These are phyloP conservation scores for Teunomyces tritomae DNA, from an alignment of 805 yeast species.

Conservation along the genomic window DNA sequence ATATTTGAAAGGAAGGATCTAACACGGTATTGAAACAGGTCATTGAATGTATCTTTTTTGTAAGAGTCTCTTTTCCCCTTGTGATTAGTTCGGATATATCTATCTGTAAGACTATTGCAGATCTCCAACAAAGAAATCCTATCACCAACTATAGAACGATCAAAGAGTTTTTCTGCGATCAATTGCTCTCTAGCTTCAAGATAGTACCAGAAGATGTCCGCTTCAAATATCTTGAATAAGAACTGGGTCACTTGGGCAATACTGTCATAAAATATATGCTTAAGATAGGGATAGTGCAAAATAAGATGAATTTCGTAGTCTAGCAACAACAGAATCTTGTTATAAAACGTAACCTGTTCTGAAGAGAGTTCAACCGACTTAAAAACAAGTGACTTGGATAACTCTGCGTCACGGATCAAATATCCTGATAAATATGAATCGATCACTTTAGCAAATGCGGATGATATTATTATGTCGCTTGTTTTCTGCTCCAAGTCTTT, in stretches of 20 bases:
- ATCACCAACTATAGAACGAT: conserved; percentile 26
- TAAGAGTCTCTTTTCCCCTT: conserved; percentile 27
- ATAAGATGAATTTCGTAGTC: conserved; percentile 25
- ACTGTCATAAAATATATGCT: conserved; percentile 24
- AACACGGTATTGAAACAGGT: conserved; percentile 35
- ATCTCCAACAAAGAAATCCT: conserved; percentile 40
- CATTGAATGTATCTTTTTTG: conserved; percentile 39
- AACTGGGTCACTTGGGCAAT: conserved; percentile 21
- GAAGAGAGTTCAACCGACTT: background rate
- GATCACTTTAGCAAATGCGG: conserved; percentile 20
- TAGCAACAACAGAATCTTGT: conserved; percentile 20
- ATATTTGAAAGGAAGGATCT: conserved; percentile 31
- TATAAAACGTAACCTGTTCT: conserved; percentile 9
- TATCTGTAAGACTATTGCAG: conserved; percentile 38
- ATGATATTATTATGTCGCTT: conserved; percentile 18
- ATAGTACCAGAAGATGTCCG: conserved; percentile 35
- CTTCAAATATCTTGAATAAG: conserved; percentile 17
- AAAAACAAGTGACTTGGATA: background rate
- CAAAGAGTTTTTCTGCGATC: conserved; percentile 25
- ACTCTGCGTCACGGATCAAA: background rate
- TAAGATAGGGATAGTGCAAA: conserved; percentile 13
- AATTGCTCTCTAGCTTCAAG: conserved; percentile 30
- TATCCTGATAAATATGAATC: conserved; percentile 5
- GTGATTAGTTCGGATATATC: conserved; percentile 15
- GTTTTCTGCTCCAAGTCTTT: conserved; percentile 18